Percentiles rank a stretch among this genome's conserved stretches.
Evolutionary conservation across 805 yeast species (phyloP).

Genomic region (Starmerella roubikii): DNA sequence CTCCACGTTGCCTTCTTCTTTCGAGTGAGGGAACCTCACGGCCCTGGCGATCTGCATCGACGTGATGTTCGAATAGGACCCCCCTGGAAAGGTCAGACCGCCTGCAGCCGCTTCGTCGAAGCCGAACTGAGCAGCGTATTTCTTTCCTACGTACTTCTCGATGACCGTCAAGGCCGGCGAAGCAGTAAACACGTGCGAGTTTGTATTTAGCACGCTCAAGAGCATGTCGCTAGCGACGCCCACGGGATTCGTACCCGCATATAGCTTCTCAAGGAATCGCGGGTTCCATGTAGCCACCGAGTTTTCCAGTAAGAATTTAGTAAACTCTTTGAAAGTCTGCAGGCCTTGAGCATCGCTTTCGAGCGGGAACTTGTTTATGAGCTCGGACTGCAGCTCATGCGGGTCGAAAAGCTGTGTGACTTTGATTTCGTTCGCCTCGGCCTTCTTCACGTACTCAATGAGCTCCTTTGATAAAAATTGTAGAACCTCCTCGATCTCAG

Average conservation of each 20-base stretch:
- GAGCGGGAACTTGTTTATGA: conserved; percentile 17
- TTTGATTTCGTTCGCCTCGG: conserved; percentile 33
- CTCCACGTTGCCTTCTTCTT: conserved; percentile 39
- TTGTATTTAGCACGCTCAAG: conserved; percentile 59
- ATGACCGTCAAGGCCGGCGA: conserved; percentile 67
- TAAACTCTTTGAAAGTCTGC: conserved; percentile 34
- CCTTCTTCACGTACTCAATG: conserved; percentile 38
- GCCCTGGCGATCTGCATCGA: conserved; percentile 66
- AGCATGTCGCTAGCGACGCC: conserved; percentile 64
- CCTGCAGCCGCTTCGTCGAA: conserved; percentile 46
- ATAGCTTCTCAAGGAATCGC: conserved; percentile 70
- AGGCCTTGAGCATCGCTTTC: conserved; percentile 30
- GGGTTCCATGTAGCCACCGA: conserved; percentile 81
- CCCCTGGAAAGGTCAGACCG: conserved; percentile 77
- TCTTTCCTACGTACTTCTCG: conserved; percentile 52
- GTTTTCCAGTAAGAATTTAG: conserved; percentile 45
- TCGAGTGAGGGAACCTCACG: conserved; percentile 53
- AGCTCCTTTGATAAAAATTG: conserved; percentile 39
- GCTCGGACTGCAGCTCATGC: conserved; percentile 31
- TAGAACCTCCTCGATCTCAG: conserved; percentile 44
- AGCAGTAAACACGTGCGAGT: conserved; percentile 72
- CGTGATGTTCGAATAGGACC: conserved; percentile 75
- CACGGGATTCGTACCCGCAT: conserved; percentile 75
- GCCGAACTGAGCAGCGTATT: conserved; percentile 55
- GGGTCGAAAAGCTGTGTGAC: conserved; percentile 39